These are phyloP conservation scores for Tricholoma flavovirens DNA, from an alignment of 768 basidiomycete species.

Conservation along the genomic window DNA sequence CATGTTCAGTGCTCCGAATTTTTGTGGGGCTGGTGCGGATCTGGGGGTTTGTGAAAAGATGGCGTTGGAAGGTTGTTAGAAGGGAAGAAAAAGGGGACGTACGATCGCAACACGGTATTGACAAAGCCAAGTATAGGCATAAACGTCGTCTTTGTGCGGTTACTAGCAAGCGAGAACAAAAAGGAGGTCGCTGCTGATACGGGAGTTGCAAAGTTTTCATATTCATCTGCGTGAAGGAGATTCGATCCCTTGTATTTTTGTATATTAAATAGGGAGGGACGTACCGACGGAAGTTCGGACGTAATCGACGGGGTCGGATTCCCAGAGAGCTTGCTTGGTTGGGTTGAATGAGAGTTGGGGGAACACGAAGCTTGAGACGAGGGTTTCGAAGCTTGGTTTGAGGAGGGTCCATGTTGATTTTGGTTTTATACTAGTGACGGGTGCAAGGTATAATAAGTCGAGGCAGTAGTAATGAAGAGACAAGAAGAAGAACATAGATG, in stretches of 20 bases:
- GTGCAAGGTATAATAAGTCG: background rate
- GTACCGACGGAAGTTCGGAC: conserved; percentile 69
- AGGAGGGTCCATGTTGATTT: conserved; percentile 86
- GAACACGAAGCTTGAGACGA: conserved; percentile 81
- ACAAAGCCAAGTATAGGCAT: conserved; percentile 75
- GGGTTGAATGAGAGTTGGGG: conserved; percentile 80
- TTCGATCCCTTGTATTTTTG: background rate
- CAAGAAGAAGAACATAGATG: background rate
- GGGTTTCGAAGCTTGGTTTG: conserved; percentile 75
- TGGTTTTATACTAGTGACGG: conserved; percentile 92
- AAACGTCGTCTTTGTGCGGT: conserved; percentile 78
- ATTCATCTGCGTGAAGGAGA: conserved; percentile 52
- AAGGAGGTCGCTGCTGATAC: conserved; percentile 77
- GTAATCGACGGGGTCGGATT: conserved; percentile 79
- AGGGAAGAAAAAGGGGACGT: conserved; percentile 20
- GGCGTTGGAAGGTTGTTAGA: conserved; percentile 7
- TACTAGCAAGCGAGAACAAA: conserved; percentile 70
- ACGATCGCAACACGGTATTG: conserved; percentile 67
- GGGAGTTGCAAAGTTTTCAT: conserved; percentile 72
- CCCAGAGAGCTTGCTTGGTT: conserved; percentile 64
- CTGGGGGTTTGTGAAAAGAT: no score
- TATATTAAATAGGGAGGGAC: conserved; percentile 5
- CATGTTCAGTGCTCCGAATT: conserved; percentile 85
- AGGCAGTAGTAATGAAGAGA: no score
- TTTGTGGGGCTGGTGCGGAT: conserved; percentile 50